Conservation (phyloP, 208 protist genomes). For the Crithidia sp. region DNA sequence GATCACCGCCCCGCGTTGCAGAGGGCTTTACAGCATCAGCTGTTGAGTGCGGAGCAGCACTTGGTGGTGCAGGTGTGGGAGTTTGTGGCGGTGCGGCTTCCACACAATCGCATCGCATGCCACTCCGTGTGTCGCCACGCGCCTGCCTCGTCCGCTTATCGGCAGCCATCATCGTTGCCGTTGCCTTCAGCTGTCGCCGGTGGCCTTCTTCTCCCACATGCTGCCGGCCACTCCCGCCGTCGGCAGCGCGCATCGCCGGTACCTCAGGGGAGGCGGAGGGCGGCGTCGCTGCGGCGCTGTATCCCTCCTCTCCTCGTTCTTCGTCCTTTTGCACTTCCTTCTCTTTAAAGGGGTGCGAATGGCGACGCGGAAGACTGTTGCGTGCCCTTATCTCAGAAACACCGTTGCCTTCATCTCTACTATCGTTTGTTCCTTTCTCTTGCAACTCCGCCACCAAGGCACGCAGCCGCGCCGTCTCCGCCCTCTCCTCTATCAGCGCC, state of each 20-base stretch:
- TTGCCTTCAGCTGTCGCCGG: neutral
- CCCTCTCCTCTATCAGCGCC: constrained; percentile 2
- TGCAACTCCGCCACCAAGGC: constrained; percentile 13
- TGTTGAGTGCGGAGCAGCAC: neutral
- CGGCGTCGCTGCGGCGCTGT: too few species aligned
- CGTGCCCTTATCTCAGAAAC: too few species aligned
- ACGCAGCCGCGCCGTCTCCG: constrained; percentile 13
- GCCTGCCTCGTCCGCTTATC: neutral
- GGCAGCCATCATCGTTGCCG: neutral
- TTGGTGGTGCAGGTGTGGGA: too few species aligned
- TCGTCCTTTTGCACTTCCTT: too few species aligned
- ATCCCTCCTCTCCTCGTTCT: too few species aligned
- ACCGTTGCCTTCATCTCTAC: too few species aligned
- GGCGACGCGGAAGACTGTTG: too few species aligned
- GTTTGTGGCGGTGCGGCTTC: neutral
- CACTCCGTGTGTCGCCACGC: neutral
- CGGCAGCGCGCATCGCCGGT: neutral
- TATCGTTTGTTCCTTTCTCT: too few species aligned
- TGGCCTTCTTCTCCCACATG: neutral
- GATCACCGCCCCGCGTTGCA: too few species aligned
- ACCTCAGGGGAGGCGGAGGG: neutral
- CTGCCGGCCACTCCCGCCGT: neutral
- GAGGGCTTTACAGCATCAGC: neutral
- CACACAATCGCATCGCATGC: neutral
- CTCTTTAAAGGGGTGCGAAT: too few species aligned